A percentile compares a stretch with the other conserved stretches of the same genome.
Conservation (phyloP, 1,139 yeast species). For the Kodamaea suecica region DNA sequence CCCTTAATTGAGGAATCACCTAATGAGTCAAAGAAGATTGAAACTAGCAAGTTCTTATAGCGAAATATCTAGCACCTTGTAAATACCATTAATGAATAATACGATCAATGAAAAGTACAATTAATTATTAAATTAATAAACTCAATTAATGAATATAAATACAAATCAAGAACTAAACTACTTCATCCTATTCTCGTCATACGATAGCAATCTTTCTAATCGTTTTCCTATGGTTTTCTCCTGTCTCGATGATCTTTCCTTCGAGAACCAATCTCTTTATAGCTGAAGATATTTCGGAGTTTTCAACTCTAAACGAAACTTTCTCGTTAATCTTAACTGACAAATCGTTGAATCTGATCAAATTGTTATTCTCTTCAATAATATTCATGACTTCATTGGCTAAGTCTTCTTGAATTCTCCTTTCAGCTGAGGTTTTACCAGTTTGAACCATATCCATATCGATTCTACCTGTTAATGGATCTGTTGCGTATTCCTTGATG, state of each 20-base stretch:
- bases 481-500: constrained; percentile 96
- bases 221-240: constrained; percentile 70
- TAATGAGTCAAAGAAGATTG: constrained; percentile 8
- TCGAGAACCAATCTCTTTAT: constrained; percentile 71
- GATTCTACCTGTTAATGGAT: constrained; percentile 92
- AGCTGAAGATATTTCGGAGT: constrained; percentile 65
- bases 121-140: too few species aligned
- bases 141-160: constrained; percentile 4
- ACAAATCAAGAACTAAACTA: constrained; percentile 3
- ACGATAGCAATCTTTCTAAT: constrained; percentile 48
- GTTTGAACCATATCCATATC: constrained; percentile 98
- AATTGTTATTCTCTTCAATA: constrained; percentile 38
- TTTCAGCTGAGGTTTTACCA: constrained; percentile 87
- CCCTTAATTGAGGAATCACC: too few species aligned
- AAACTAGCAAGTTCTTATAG: constrained; percentile 18
- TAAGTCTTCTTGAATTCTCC: constrained; percentile 74
- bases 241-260: constrained; percentile 66
- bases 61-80: too few species aligned
- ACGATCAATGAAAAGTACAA: too few species aligned
- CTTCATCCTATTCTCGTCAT: neutral
- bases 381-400: constrained; percentile 55
- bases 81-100: too few species aligned
- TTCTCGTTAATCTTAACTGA: constrained; percentile 64
- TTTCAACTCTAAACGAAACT: constrained; percentile 66
- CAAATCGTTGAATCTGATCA: constrained; percentile 61